Evolutionary conservation across 345 rosid species (phyloP).

Genomic region (Brassica carinata): DNA sequence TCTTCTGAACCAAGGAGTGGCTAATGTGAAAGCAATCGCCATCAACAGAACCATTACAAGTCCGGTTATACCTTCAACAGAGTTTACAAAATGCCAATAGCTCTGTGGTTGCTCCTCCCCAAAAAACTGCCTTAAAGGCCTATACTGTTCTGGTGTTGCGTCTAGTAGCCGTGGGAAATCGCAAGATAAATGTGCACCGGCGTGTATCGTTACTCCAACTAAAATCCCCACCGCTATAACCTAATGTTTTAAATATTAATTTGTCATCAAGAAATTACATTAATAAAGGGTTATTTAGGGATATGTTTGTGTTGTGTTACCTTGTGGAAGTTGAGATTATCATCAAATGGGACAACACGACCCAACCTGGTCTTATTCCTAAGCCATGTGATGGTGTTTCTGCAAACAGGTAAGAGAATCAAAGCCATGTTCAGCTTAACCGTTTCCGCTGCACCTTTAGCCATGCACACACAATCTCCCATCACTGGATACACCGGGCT

Average conservation of each 20-base stretch:
- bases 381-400: slow-evolving; percentile 84
- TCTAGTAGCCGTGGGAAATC: slow-evolving; percentile 68
- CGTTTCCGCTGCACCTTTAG: slow-evolving; percentile 84
- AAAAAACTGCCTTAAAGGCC: slow-evolving; percentile 55
- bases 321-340: slow-evolving; percentile 86
- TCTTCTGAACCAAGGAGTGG: slow-evolving; percentile 75
- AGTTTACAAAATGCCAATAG: slow-evolving; percentile 70
- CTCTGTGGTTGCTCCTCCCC: slow-evolving; percentile 60
- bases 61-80: slow-evolving; percentile 71
- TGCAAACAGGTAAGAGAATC: slow-evolving; percentile 70
- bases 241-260: slow-evolving; percentile 34
- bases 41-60: slow-evolving; percentile 61
- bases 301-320: slow-evolving; percentile 34
- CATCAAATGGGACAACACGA: slow-evolving; percentile 79
- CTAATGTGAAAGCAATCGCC: slow-evolving; percentile 80
- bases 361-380: slow-evolving; percentile 70
- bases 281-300: background rate
- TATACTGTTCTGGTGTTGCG: slow-evolving; percentile 58
- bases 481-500: slow-evolving; percentile 64
- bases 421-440: slow-evolving; percentile 78
- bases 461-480: slow-evolving; percentile 69
- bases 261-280: background rate
- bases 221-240: slow-evolving; percentile 67
- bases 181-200: slow-evolving; percentile 58
- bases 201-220: slow-evolving; percentile 66